A percentile compares a stretch with the other conserved stretches of the same genome.
These are phyloP conservation scores for Aspergillus funiculosus DNA, from an alignment of 495 filamentous ascomycete genomes.

Conservation along the genomic window DNA sequence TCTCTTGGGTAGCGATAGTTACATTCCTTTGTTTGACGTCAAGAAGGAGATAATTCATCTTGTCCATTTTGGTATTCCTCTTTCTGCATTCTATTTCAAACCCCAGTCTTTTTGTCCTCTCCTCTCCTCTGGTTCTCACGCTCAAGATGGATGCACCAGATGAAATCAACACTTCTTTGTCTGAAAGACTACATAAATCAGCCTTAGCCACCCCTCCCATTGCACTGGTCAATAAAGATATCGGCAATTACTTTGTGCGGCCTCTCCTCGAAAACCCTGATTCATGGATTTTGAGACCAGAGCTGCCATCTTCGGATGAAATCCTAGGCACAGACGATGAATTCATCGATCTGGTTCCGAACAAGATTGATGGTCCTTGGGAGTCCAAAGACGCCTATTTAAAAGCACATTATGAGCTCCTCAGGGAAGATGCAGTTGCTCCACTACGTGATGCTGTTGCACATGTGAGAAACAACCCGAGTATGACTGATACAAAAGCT, in stretches of 20 bases:
- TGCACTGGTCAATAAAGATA: conserved; percentile 22
- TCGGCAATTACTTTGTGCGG: conserved; percentile 33
- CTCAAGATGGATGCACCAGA: conserved; percentile 2
- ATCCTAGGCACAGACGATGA: conserved; percentile 32
- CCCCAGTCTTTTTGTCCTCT: neutral
- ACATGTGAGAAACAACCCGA: conserved; percentile 37
- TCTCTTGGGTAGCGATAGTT: too few relatives aligned
- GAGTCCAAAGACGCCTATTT: conserved; percentile 50
- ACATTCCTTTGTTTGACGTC: neutral
- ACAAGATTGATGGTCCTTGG: conserved; percentile 42
- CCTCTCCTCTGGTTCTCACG: neutral
- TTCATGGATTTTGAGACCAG: conserved; percentile 39
- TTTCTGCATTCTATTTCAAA: neutral
- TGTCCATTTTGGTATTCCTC: neutral
- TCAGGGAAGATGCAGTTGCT: conserved; percentile 59
- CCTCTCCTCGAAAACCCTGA: conserved; percentile 13
- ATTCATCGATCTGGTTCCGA: conserved; percentile 28
- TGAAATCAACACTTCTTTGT: neutral
- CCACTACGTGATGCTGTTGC: conserved; percentile 55
- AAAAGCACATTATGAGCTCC: conserved; percentile 56
- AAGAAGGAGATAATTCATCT: neutral
- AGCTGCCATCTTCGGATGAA: conserved; percentile 42
- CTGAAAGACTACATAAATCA: neutral
- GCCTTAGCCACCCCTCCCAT: neutral
- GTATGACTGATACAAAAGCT: conserved; percentile 47